These are phyloP conservation scores for Pistacia integerrima DNA, from an alignment of 345 rosid genomes.

Conservation along the genomic window DNA sequence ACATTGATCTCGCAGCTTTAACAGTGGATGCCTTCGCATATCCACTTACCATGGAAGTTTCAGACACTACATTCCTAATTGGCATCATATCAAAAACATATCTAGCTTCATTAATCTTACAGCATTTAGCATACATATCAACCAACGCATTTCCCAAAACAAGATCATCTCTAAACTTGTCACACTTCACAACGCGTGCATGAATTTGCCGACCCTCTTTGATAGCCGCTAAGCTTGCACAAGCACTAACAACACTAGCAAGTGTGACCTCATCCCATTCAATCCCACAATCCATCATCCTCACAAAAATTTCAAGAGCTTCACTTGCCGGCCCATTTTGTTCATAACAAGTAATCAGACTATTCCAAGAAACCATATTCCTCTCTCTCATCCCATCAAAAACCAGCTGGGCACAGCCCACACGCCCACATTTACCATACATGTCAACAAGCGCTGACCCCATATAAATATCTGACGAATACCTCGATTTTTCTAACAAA, in stretches of 20 bases:
- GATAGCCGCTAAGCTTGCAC: constrained; percentile 64
- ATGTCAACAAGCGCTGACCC: constrained; percentile 85
- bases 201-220: constrained; percentile 76
- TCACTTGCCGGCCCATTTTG: constrained; percentile 76
- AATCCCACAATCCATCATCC: constrained; percentile 56
- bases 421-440: constrained; percentile 77
- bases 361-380: constrained; percentile 88
- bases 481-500: constrained; percentile 51
- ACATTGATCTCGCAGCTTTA: constrained; percentile 68
- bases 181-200: constrained; percentile 49
- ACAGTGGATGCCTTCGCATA: constrained; percentile 75
- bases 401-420: constrained; percentile 50
- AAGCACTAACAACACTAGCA: constrained; percentile 83
- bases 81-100: constrained; percentile 68
- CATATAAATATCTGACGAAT: constrained; percentile 54
- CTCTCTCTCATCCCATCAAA: constrained; percentile 61
- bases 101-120: constrained; percentile 60
- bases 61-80: constrained; percentile 58
- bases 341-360: constrained; percentile 82
- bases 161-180: constrained; percentile 62
- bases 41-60: constrained; percentile 86
- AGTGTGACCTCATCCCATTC: constrained; percentile 79
- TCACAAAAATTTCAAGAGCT: constrained; percentile 59
- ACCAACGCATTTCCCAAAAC: constrained; percentile 78
- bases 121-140: constrained; percentile 81